These are phyloP conservation scores for Phialophora verrucosa DNA, from an alignment of 2,329 filamentous ascomycete genomes.

Conservation along the genomic window DNA sequence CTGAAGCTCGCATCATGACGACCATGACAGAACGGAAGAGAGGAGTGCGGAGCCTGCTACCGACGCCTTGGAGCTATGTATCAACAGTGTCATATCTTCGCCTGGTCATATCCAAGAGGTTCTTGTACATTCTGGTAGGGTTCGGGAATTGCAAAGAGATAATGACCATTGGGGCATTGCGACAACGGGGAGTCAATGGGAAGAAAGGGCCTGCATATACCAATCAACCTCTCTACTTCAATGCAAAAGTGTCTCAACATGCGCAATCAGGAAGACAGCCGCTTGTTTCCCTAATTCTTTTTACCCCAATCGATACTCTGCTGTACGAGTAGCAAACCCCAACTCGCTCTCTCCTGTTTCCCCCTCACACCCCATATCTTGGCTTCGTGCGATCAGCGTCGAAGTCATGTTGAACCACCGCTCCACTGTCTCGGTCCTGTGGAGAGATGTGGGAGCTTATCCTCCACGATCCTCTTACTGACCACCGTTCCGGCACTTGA, in stretches of 20 bases:
- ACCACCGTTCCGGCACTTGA: neutral
- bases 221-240: constrained; percentile 37
- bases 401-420: neutral
- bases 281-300: neutral
- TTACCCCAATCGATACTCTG: neutral
- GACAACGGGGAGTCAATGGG: constrained; percentile 19
- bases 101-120: constrained; percentile 25
- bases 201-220: constrained; percentile 28
- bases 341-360: neutral
- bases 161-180: constrained; percentile 22
- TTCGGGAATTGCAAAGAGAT: constrained; percentile 9
- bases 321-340: neutral
- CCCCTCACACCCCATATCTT: constrained; percentile 6
- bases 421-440: neutral
- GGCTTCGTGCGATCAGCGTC: neutral
- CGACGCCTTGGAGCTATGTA: constrained; percentile 23
- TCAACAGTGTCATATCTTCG: constrained; percentile 29
- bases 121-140: constrained; percentile 19
- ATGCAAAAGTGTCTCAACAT: constrained; percentile 22
- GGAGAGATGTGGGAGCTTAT: neutral
- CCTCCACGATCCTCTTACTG: neutral
- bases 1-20: neutral
- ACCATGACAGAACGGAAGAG: constrained; percentile 2
- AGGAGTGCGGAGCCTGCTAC: constrained; percentile 5
- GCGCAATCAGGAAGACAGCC: neutral